Percentiles rank a stretch among this genome's conserved stretches.
Evolutionary conservation across 306 rosid species (phyloP).

Genomic region (Argentina anserina): DNA sequence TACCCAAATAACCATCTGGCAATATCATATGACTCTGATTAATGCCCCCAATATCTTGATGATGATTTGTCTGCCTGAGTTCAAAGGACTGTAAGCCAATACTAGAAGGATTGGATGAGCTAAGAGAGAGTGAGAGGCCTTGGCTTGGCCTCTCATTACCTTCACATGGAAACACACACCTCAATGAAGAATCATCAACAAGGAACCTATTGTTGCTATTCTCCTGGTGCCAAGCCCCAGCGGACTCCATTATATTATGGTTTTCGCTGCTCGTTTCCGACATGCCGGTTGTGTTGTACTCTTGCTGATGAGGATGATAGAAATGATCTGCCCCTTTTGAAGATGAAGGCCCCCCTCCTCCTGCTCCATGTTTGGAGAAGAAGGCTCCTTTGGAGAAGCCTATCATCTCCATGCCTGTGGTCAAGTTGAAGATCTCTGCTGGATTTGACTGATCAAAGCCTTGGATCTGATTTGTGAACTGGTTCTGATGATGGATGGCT

Average conservation of each 20-base stretch:
- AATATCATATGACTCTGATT: background rate
- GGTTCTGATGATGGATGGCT: constrained; percentile 30
- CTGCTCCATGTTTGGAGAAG: constrained; percentile 25
- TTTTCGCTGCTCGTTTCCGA: constrained; percentile 37
- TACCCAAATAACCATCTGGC: constrained; percentile 33
- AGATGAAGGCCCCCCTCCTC: constrained; percentile 34
- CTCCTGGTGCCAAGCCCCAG: constrained; percentile 45
- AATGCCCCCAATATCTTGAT: constrained; percentile 12
- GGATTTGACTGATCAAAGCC: constrained; percentile 52
- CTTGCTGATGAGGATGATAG: constrained; percentile 30
- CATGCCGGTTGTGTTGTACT: constrained; percentile 32
- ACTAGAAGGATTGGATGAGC: constrained; percentile 60
- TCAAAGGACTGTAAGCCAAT: constrained; percentile 74
- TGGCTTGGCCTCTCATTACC: constrained; percentile 86
- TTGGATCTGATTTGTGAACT: constrained; percentile 62
- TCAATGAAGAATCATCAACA: constrained; percentile 66
- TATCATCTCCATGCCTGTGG: constrained; percentile 70
- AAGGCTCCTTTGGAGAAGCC: constrained; percentile 48
- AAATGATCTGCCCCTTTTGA: constrained; percentile 38
- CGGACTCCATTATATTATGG: constrained; percentile 37
- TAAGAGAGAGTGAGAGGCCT: constrained; percentile 86
- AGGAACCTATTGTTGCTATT: constrained; percentile 34
- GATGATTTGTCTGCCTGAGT: constrained; percentile 44
- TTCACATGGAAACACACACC: constrained; percentile 77
- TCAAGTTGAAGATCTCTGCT: constrained; percentile 66